Conservation (phyloP, 2,329 filamentous ascomycete species). For the Fusarium temperatum region DNA sequence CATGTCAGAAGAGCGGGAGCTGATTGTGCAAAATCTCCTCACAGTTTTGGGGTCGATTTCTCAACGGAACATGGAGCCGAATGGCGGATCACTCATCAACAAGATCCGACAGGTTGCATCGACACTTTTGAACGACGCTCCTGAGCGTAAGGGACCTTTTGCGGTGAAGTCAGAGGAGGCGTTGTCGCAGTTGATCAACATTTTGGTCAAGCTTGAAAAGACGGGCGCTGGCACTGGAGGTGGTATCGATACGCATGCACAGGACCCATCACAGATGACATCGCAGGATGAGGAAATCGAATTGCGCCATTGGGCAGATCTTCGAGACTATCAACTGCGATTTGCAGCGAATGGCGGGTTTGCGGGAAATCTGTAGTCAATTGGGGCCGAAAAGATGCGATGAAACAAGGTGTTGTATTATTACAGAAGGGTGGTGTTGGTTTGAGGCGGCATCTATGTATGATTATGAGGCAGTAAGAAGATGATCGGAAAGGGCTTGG, state of each 20-base stretch:
- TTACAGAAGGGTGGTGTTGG: neutral
- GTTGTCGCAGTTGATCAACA: slow-evolving; percentile 75
- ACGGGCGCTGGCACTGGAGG: slow-evolving; percentile 54
- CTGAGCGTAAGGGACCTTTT: slow-evolving; percentile 60
- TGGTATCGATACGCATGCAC: slow-evolving; percentile 43
- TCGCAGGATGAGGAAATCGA: slow-evolving; percentile 78
- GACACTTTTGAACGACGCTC: slow-evolving; percentile 73
- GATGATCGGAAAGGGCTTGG: neutral
- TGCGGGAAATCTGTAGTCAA: slow-evolving; percentile 37
- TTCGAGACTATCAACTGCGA: slow-evolving; percentile 79
- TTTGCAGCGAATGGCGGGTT: slow-evolving; percentile 74
- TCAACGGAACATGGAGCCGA: slow-evolving; percentile 85
- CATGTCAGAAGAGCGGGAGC: slow-evolving; percentile 79
- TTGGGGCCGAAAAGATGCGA: neutral
- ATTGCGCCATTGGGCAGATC: slow-evolving; percentile 78
- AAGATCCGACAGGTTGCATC: slow-evolving; percentile 88
- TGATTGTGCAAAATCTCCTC: slow-evolving; percentile 83
- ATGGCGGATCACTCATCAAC: slow-evolving; percentile 72
- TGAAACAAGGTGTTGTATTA: neutral
- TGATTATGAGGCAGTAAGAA: neutral
- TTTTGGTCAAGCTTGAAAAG: slow-evolving; percentile 78
- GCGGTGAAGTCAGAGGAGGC: slow-evolving; percentile 73
- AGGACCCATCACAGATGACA: slow-evolving; percentile 53
- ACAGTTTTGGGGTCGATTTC: slow-evolving; percentile 79
- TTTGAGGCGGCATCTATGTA: slow-evolving; percentile 1